These are phyloP conservation scores for Apiosordaria backusii DNA, from an alignment of 495 filamentous ascomycete species.

Conservation along the genomic window DNA sequence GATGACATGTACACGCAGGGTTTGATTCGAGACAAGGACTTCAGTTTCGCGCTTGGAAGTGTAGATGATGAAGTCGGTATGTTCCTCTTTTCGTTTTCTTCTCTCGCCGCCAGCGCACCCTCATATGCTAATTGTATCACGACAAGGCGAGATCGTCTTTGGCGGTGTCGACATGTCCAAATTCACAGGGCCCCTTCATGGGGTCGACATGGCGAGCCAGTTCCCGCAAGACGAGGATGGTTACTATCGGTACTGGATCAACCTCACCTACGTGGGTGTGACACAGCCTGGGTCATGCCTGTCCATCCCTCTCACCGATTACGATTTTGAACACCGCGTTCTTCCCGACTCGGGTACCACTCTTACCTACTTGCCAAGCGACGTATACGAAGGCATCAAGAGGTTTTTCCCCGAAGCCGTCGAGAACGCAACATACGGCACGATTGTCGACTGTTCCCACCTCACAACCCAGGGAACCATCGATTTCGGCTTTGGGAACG, in stretches of 20 bases:
- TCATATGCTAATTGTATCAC: neutral
- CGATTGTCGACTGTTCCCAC: conserved; percentile 46
- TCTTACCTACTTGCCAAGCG: conserved; percentile 68
- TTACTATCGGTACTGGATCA: conserved; percentile 34
- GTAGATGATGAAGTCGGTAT: conserved; percentile 19
- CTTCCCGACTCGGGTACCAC: conserved; percentile 82
- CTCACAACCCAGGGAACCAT: conserved; percentile 54
- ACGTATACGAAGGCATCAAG: conserved; percentile 55
- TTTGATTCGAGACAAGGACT: conserved; percentile 71
- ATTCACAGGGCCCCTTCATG: conserved; percentile 66
- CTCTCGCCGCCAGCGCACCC: neutral
- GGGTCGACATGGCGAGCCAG: conserved; percentile 17
- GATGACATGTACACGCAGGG: conserved; percentile 53
- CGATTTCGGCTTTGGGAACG: conserved; percentile 58
- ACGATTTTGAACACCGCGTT: conserved; percentile 45
- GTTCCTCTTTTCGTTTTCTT: neutral
- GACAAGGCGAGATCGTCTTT: conserved; percentile 75
- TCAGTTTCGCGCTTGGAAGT: conserved; percentile 56
- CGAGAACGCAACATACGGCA: conserved; percentile 43
- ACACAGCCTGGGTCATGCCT: conserved; percentile 39
- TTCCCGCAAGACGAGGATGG: conserved; percentile 17
- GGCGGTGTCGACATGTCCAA: conserved; percentile 81
- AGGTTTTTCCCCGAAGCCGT: conserved; percentile 53
- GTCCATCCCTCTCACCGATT: conserved; percentile 42
- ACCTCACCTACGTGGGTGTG: conserved; percentile 47